These are phyloP conservation scores for Huntiella bhutanensis DNA, from an alignment of 2,329 filamentous ascomycete species.

Conservation along the genomic window DNA sequence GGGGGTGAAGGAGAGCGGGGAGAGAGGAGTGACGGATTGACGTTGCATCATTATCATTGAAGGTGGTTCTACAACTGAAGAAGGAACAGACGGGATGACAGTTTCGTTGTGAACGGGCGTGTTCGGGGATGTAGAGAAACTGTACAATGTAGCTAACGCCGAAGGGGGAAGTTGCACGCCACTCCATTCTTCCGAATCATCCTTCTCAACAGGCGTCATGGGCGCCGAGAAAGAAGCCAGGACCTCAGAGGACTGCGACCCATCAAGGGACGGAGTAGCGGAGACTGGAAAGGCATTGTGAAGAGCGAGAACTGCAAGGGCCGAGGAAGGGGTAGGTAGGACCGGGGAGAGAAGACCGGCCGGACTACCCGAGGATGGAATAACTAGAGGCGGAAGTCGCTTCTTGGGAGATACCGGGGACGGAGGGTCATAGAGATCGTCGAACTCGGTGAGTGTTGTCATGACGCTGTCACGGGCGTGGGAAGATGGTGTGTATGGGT, in stretches of 20 bases:
- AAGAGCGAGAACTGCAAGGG: slow-evolving; percentile 43
- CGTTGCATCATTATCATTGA: neutral
- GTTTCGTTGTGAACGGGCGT: slow-evolving; percentile 17
- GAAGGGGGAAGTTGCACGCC: slow-evolving; percentile 60
- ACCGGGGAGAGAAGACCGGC: slow-evolving; percentile 30
- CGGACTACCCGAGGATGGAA: slow-evolving; percentile 23
- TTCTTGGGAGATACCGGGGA: neutral
- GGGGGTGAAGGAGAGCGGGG: neutral
- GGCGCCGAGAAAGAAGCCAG: slow-evolving; percentile 68
- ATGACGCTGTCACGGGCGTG: slow-evolving; percentile 33
- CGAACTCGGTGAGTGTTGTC: slow-evolving; percentile 55
- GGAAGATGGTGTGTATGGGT: slow-evolving; percentile 2
- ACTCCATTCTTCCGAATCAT: slow-evolving; percentile 44
- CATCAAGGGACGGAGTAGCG: slow-evolving; percentile 74
- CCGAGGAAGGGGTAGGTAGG: slow-evolving; percentile 42
- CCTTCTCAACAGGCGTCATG: slow-evolving; percentile 56
- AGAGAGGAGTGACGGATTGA: slow-evolving; percentile 25
- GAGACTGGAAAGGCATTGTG: slow-evolving; percentile 32
- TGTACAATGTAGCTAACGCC: slow-evolving; percentile 55
- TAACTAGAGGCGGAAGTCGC: slow-evolving; percentile 30
- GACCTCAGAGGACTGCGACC: slow-evolving; percentile 75
- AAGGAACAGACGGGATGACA: slow-evolving; percentile 19
- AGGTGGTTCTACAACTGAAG: neutral
- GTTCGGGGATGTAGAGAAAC: slow-evolving; percentile 38
- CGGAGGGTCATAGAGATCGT: slow-evolving; percentile 57